Percentiles rank a stretch among this genome's conserved stretches.
Conservation (phyloP, 73 alveolate genomes). For the Paramecium octaurelia region DNA sequence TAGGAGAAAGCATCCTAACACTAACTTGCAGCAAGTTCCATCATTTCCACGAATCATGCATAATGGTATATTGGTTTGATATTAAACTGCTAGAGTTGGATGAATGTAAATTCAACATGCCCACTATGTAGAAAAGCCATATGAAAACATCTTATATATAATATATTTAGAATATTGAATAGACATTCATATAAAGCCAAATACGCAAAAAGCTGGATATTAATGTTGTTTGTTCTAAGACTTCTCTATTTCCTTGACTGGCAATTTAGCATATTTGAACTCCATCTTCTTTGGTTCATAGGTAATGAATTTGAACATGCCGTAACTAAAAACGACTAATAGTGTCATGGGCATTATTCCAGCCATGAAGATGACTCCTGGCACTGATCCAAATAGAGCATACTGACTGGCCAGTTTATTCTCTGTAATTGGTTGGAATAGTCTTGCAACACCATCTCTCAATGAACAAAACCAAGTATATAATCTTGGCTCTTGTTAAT, state of each 20-base stretch:
- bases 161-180: background rate
- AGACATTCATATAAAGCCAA: background rate
- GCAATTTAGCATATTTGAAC: background rate
- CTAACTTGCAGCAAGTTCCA: background rate
- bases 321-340: conserved; percentile 21
- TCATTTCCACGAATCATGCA: conserved; percentile 44
- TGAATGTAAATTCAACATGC: background rate
- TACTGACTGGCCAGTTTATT: background rate
- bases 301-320: background rate
- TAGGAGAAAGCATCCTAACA: background rate
- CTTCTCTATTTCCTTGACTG: background rate
- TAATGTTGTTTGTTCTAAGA: background rate
- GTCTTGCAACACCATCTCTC: background rate
- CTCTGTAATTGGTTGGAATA: background rate
- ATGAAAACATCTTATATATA: background rate
- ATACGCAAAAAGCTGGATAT: background rate
- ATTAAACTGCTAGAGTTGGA: background rate
- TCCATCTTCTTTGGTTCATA: background rate
- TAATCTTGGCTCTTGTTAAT: background rate
- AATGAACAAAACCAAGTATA: background rate
- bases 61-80: background rate
- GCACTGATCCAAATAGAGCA: background rate
- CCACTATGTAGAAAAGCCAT: conserved; percentile 27
- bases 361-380: background rate
- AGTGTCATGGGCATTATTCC: background rate